Conservation (phyloP, 139 green algal species). For the Haematococcus lacustris region DNA sequence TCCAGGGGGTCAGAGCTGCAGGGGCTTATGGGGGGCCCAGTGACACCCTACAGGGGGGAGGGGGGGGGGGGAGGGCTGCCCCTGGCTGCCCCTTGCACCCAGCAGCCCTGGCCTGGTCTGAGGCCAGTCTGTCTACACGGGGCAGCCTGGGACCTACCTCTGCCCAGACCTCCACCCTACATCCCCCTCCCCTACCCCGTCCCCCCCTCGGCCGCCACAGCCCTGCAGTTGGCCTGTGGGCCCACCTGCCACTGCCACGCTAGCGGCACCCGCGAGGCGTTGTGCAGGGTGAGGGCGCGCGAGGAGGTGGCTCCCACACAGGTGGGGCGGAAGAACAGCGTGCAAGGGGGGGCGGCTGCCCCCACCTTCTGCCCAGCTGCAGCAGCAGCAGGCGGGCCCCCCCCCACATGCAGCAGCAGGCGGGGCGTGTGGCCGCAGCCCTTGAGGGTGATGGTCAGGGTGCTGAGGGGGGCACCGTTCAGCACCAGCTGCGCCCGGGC, state of each 20-base stretch:
- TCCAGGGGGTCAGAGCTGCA: no score
- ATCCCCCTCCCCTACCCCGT: no score
- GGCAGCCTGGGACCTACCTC: no score
- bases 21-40: no score
- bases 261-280: constrained; percentile 43
- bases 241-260: constrained; percentile 23
- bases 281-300: constrained; percentile 42
- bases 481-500: constrained; percentile 24
- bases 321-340: constrained; percentile 56
- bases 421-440: constrained; percentile 31
- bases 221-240: no score
- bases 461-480: constrained; percentile 29
- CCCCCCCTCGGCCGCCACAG: no score
- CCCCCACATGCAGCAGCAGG: constrained; percentile 12
- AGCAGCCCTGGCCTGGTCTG: no score
- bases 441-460: constrained; percentile 19
- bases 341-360: not conserved
- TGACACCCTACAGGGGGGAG: no score
- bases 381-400: not conserved
- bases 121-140: no score
- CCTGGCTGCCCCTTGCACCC: no score
- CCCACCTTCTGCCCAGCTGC: not conserved
- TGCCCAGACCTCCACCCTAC: no score
- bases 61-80: no score
- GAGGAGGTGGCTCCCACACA: constrained; percentile 55